Base-by-base conservation (phyloP, 805 yeast species). In the Pichia pseudocactophila region DNA sequence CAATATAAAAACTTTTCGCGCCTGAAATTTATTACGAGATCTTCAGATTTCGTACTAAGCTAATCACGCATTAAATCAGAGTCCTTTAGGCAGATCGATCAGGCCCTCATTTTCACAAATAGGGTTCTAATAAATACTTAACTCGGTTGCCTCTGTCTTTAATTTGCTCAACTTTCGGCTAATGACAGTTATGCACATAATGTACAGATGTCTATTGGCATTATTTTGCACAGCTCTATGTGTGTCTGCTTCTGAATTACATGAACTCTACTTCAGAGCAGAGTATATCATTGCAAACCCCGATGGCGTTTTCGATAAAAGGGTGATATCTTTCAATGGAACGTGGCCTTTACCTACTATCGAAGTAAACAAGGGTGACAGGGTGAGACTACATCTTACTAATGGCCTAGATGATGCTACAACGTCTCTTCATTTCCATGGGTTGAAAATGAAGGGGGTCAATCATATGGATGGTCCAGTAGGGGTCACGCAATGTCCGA, bases 341-440 rank as follows among this genome's bases (percentile, higher is more conserved):
- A 55, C 75, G 20, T 81, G 87, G 87, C 92, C 92, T 2, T 65
- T 79, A 42, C 90, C 90, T 1, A 73, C 69, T 15, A 75, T 82
- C 34, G 76, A 80, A 47, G 78, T 79, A 8, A 66, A 71, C 46
- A 78, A 71, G 48, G 82, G 84, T 34, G 90, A 82, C 54, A 65
- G 77, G 18, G 66, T 83, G 4, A 64, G 73, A 47, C 47, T 83
- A 15, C 73, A 74, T 52, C 66, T 83, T 53, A 77, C 72, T 26
- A 83, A 83, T 50, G 84, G 80, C 1, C 68, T 83, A 15, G 50
- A 38, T 7, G 70, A 71, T 52, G 51, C 56, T 44, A 39, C 49
- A 10, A 82, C 92, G 15, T 69, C 88, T 2, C 62, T 83, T 49
- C 94, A 83, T 64, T 81, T 83, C 74, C 94, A 83, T 56, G 94